Evolutionary conservation across 306 rosid species (phyloP).

Genomic region (Purshia tridentata): DNA sequence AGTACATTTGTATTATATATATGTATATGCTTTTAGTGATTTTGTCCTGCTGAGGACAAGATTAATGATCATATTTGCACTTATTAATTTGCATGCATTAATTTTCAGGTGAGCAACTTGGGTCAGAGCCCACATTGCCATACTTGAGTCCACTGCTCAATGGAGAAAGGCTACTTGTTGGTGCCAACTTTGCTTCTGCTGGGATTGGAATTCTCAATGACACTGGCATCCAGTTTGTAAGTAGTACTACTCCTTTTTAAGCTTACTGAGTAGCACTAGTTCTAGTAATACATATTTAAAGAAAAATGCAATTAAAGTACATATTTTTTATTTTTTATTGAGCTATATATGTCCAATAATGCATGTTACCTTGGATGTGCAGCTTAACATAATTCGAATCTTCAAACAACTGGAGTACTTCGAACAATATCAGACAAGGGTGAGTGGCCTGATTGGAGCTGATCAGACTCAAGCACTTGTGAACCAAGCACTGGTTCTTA

Average conservation of each 20-base stretch:
- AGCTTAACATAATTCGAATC: slow-evolving; percentile 73
- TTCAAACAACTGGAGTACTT: slow-evolving; percentile 57
- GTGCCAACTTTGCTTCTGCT: slow-evolving; percentile 93
- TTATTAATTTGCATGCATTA: background rate
- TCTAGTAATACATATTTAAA: too few relatives aligned
- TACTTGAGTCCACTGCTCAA: slow-evolving; percentile 67
- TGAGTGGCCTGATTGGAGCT: slow-evolving; percentile 54
- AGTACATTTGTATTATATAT: background rate
- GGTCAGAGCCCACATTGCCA: slow-evolving; percentile 70
- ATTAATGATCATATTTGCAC: background rate
- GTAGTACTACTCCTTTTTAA: slow-evolving; percentile 10
- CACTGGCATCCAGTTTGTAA: slow-evolving; percentile 84
- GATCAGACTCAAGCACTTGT: slow-evolving; percentile 43
- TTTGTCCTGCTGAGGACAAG: background rate
- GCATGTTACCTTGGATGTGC: slow-evolving; percentile 15
- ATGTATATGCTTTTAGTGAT: background rate
- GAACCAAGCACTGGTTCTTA: slow-evolving; percentile 54
- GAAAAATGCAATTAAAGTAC: too few relatives aligned
- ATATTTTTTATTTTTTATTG: too few relatives aligned
- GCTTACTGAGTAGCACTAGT: background rate
- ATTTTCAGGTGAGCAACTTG: slow-evolving; percentile 63
- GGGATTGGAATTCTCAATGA: slow-evolving; percentile 92
- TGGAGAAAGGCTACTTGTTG: slow-evolving; percentile 59
- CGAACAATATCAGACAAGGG: slow-evolving; percentile 52
- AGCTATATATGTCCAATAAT: background rate